Evolutionary conservation across 306 rosid species (phyloP).

Genomic region (Herpetospermum pedunculosum): DNA sequence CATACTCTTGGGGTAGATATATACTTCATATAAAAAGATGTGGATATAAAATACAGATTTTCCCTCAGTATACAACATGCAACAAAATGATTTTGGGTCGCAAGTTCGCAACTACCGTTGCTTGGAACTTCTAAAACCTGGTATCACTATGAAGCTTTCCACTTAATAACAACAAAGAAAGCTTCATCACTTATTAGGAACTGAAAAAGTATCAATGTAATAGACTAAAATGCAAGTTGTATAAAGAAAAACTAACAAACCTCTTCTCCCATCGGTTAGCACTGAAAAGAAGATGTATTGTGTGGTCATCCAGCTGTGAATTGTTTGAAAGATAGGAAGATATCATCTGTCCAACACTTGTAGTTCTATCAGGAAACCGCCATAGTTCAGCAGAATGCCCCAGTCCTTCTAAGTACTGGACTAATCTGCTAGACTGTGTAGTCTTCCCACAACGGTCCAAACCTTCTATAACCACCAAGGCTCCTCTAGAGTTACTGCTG

Average conservation of each 20-base stretch:
- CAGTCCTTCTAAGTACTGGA: slow-evolving; percentile 47
- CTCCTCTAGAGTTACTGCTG: slow-evolving; percentile 30
- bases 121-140: background rate
- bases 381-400: slow-evolving; percentile 62
- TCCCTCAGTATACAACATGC: background rate
- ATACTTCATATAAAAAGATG: too few relatives aligned
- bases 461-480: slow-evolving; percentile 85
- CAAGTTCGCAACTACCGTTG: background rate
- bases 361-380: slow-evolving; percentile 87
- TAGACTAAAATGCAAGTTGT: too few relatives aligned
- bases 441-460: slow-evolving; percentile 89
- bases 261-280: slow-evolving; percentile 99
- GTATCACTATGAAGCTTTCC: too few relatives aligned
- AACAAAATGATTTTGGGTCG: background rate
- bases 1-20: background rate
- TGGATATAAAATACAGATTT: too few relatives aligned
- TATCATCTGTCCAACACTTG: slow-evolving; percentile 79
- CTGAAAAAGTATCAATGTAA: too few relatives aligned
- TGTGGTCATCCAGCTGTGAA: slow-evolving; percentile 75
- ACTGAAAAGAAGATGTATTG: slow-evolving; percentile 86
- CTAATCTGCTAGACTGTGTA: slow-evolving; percentile 55
- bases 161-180: background rate
- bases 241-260: slow-evolving; percentile 21
- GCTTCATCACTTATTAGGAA: too few relatives aligned
- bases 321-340: slow-evolving; percentile 71